Conservation (phyloP, 2,329 filamentous ascomycete genomes). For the Penicillium hesseltinei region DNA sequence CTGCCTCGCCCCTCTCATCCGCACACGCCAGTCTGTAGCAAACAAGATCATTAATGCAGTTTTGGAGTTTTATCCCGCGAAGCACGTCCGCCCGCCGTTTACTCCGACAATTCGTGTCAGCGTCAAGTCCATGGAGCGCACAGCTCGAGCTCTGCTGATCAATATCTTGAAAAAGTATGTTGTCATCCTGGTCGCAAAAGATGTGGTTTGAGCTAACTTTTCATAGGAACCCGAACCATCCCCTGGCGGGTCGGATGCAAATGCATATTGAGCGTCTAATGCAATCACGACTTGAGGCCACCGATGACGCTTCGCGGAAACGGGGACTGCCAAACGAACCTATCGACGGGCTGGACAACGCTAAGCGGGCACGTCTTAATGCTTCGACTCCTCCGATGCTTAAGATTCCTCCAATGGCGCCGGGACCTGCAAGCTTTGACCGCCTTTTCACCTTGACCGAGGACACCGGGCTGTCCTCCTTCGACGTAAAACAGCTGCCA, state of each 20-base stretch:
- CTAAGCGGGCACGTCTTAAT: conserved; percentile 77
- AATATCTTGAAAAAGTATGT: conserved; percentile 75
- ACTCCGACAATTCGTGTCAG: conserved; percentile 77
- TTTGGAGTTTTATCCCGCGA: conserved; percentile 87
- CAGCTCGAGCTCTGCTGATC: conserved; percentile 76
- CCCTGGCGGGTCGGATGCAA: conserved; percentile 74
- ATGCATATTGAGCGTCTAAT: conserved; percentile 81
- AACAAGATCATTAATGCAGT: conserved; percentile 83
- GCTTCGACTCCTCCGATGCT: conserved; percentile 49
- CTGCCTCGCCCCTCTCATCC: conserved; percentile 76
- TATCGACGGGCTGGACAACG: conserved; percentile 66
- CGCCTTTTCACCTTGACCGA: conserved; percentile 83
- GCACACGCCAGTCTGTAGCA: conserved; percentile 74
- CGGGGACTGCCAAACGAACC: conserved; percentile 69
- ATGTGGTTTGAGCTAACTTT: conserved; percentile 21
- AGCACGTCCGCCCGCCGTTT: conserved; percentile 72
- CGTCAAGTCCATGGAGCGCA: conserved; percentile 92
- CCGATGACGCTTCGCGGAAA: conserved; percentile 76
- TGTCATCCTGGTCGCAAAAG: not conserved
- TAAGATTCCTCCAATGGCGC: conserved; percentile 67
- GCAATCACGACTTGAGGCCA: conserved; percentile 72
- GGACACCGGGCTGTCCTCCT: conserved; percentile 70
- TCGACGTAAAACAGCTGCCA: conserved; percentile 80
- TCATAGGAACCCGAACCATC: conserved; percentile 73
- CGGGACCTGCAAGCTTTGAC: conserved; percentile 74